Evolutionary conservation across 1,284 basidiomycete genomes (phyloP), one percentile per base, ranked within the genome.

Genomic region (Fomitopsis schrenkii): DNA sequence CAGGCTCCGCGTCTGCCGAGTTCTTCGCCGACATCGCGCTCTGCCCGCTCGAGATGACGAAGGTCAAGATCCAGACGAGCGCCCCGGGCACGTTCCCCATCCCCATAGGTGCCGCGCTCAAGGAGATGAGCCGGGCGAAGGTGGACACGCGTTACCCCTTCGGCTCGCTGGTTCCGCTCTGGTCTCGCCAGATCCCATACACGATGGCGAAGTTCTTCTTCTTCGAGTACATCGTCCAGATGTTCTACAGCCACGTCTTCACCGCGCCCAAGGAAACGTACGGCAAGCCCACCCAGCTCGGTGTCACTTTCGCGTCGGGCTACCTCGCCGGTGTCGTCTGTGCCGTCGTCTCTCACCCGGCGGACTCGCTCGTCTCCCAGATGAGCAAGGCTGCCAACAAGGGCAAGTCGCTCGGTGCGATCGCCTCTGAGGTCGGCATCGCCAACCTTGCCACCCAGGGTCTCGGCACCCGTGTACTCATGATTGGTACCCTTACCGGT

Each of bases 1-100:
- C 88, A 53, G 94, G 91, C 71, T 97, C 97, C 38, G 93, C 92
- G 61, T 93, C 94, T 55, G 95, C 95, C 59, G 95, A 97, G 75
- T 88, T 96, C 79, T 95, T 98, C 76, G 97, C 97, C 68, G 94
- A 97, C 71, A 88, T 97, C 67, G 90, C 89, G 40, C 85, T 92
- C 59, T 92, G 90, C 77, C 90, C 90, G 59, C 75, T 91, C 42
- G 90, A 92, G 74, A 92, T 92, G 90, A 87, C 87, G 74, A 92
- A 92, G 76, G 89, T 92, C 81, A 91, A 90, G 79, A 90, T 93
- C 67, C 90, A 93, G 77, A 93, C 90, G 36, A 88, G 84, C 67
- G 77, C 83, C 54, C 77, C 67, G 52, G 90, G 90, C 59, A 87
- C 88, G 58, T 92, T 93, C 86, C 90, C 90, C 65, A 82, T 80